Base-by-base conservation (phyloP, 768 basidiomycete genomes). In the Mycena albidolilacea region DNA sequence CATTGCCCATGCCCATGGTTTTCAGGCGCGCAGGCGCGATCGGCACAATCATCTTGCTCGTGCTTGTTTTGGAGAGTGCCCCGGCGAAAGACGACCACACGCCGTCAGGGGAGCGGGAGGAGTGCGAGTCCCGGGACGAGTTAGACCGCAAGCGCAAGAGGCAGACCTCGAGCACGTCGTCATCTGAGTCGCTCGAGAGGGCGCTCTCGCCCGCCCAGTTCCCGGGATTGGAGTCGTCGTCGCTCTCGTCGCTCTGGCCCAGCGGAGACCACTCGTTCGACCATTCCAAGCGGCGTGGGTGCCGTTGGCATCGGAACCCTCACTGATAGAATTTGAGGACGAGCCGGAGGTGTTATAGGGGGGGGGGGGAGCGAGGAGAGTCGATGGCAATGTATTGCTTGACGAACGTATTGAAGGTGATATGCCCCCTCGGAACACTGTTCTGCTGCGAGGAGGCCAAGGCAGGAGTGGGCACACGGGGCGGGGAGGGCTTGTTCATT, bases 381-480 rank as follows among this genome's bases (percentile, higher is more conserved):
- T 95, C 95, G 79, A 96, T 94, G 52, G 95, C 92, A 70, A 99
- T 97, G 79, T 91, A 96, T 81, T 98, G 97, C 81, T 98, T 95
- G 46, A 99, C 97, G 80, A 97, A 98, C 0, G 97, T 97, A 82
- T 98, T 99, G 88, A 99, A 99, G 77, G 89, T 93, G 84, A 99
- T 98, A 81, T 98, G 97, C 75, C 92, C 92, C 85, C 92, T 95
- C 86, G 91, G 52, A 54, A 21, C 92, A 60, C 63, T 61, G 76
- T 64, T 30, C 37, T 50, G 48, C 19, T 38, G 12, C 21, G 15
- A 5, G 61, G 19, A 48, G 55, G 59, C 5, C 64, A 70, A 62
- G 30, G 64, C 39, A 17, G 84, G 83, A 21, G 85, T 85, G 63
- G 80, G 80, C 54, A 93, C 88, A 52, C 90, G 90, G 8, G 94